phyloP scores from a whole-genome alignment of 2,329 filamentous ascomycete species.

The Fusarium mundagurra region DNA sequence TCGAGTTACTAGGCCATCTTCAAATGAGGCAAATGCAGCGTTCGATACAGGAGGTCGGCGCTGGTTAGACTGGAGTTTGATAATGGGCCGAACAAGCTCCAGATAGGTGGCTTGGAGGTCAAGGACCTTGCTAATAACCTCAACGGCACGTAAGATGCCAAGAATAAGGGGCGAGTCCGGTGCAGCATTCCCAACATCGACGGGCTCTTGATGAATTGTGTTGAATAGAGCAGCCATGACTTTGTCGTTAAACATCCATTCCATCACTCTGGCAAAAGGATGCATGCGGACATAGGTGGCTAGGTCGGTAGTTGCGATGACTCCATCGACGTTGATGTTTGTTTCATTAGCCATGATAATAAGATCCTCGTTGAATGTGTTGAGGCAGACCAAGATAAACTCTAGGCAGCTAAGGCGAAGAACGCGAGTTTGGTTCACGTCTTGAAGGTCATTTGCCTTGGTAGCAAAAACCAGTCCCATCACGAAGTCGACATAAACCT shows the following conservation, averaged over 20 bases:
- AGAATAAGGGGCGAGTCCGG: conserved; percentile 84
- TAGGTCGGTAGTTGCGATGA: conserved; percentile 79
- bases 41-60: conserved; percentile 69
- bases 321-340: conserved; percentile 76
- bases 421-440: conserved; percentile 75
- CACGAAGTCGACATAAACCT: conserved; percentile 92
- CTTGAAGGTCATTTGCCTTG: conserved; percentile 71
- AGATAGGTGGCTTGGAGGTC: conserved; percentile 92
- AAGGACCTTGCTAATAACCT: conserved; percentile 84
- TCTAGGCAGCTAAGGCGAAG: conserved; percentile 84
- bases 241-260: conserved; percentile 96
- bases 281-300: conserved; percentile 86
- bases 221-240: conserved; percentile 83
- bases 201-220: conserved; percentile 79
- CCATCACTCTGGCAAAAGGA: conserved; percentile 94
- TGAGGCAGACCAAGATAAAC: conserved; percentile 81
- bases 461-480: conserved; percentile 80
- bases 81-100: conserved; percentile 82
- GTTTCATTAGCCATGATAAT: conserved; percentile 86
- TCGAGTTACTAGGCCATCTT: conserved; percentile 88
- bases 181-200: conserved; percentile 75
- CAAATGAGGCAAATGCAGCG: conserved; percentile 84
- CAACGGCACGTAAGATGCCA: conserved; percentile 80
- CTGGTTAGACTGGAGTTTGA: conserved; percentile 72
- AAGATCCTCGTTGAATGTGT: conserved; percentile 93